Conservation (phyloP, 2,329 filamentous ascomycete species). For the Hymenoscyphus occultus region DNA sequence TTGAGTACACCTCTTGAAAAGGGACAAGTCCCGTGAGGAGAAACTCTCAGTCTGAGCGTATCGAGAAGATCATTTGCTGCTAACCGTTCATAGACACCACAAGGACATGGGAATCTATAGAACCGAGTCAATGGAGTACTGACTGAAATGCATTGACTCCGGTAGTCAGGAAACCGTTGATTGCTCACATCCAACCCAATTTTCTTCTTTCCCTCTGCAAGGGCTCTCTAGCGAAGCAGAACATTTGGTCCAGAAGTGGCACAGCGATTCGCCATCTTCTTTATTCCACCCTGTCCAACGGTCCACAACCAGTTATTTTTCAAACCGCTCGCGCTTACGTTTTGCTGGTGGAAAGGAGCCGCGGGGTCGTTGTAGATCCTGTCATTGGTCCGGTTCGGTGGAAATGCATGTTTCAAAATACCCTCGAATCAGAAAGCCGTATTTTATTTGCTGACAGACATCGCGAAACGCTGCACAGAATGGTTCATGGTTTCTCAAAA, state of each 20-base stretch:
- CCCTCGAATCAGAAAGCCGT: constrained; percentile 9
- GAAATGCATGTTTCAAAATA: constrained; percentile 12
- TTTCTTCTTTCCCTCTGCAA: not conserved
- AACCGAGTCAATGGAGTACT: not conserved
- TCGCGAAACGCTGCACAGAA: constrained; percentile 8
- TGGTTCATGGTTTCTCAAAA: not conserved
- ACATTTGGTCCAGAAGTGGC: not conserved
- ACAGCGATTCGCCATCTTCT: constrained; percentile 2
- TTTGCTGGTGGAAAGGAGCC: not conserved
- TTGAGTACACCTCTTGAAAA: not conserved
- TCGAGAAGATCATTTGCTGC: not conserved
- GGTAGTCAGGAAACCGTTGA: not conserved
- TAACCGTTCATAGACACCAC: not conserved
- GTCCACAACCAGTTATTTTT: constrained; percentile 3
- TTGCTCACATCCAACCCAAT: not conserved
- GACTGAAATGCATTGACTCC: not conserved
- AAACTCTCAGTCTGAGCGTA: not conserved
- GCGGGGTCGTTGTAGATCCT: not conserved
- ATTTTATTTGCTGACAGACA: constrained; percentile 2
- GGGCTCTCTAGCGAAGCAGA: not conserved
- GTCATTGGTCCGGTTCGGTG: not conserved
- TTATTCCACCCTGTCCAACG: not conserved
- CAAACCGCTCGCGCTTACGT: not conserved
- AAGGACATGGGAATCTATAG: not conserved
- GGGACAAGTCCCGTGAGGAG: not conserved